phyloP scores from a whole-genome alignment of 176 grass and related monocot species.

The Zizania latifolia region DNA sequence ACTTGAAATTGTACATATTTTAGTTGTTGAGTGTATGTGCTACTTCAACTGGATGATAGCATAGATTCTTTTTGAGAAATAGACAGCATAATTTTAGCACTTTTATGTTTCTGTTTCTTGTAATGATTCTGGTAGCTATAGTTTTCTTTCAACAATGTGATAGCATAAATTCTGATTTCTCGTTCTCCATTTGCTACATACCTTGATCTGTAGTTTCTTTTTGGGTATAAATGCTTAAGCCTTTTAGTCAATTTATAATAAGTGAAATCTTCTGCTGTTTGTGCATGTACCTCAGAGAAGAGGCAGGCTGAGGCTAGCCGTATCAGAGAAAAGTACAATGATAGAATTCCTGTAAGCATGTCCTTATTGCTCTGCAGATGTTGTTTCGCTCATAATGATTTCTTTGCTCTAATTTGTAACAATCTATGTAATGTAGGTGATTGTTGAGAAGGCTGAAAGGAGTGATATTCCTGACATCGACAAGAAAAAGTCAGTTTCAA shows the following conservation, averaged over 20 bases:
- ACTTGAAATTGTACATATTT: not conserved
- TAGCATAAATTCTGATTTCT: not conserved
- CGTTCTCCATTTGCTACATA: not conserved
- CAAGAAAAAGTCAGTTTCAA: constrained; percentile 87
- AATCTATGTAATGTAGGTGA: constrained; percentile 54
- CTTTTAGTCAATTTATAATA: not conserved
- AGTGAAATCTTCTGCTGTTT: not conserved
- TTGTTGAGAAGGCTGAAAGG: constrained; percentile 92
- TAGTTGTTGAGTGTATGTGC: not conserved
- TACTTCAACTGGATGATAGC: not conserved
- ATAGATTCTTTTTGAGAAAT: not conserved
- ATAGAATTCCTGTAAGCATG: constrained; percentile 72
- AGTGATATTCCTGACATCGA: constrained; percentile 94
- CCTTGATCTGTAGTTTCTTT: not conserved
- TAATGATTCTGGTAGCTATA: not conserved
- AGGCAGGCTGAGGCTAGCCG: constrained; percentile 73
- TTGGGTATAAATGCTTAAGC: not conserved
- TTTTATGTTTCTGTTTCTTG: not conserved
- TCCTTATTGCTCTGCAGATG: not conserved
- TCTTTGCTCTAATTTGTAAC: constrained; percentile 8
- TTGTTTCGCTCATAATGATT: not conserved
- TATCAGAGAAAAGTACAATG: constrained; percentile 81
- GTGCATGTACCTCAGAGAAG: constrained; percentile 49
- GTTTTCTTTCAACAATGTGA: not conserved
- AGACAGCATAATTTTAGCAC: not conserved